Base-by-base conservation (phyloP, 768 basidiomycete genomes). In the Tricholoma hemisulphureum region DNA sequence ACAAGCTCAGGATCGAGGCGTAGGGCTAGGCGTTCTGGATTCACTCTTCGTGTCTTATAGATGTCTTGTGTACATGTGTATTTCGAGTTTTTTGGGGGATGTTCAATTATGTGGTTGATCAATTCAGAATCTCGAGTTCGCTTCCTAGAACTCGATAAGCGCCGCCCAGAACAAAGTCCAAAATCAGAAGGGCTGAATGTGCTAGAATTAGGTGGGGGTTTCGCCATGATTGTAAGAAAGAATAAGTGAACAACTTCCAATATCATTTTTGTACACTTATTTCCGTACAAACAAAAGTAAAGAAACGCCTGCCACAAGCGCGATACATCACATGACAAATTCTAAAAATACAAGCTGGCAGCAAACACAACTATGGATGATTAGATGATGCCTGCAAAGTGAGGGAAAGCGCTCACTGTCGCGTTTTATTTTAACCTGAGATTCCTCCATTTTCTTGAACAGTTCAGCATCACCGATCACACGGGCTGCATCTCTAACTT, bases 391-490 rank as follows among this genome's bases (percentile, higher is more conserved):
- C n/a, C 13, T 23, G 23, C 10, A 45, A 16, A n/a, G 28, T 18
- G 20, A 43, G 24, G 23, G 2, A 48, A 49, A 56, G 41, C 10
- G 10, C 94, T 80, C 72, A 95, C 94, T 96, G 71, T 98, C 97
- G 71, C 97, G 78, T 72, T 96, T 96, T 63, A 99, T 98, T 72
- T 89, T 89, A 37, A 85, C 83, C 67, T 98, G 95, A 0, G 91
- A 87, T 64, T 94, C 92, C 67, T 98, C 96, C 95, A 98, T 97
- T 71, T 98, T 98, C 73, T 90, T 91, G 81, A 98, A 97, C 37
- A 99, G 73, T 51, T 92, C 94, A 21, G 89, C 89, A 71, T 98
- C 97, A 2, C 97, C 97, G 53, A 98, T 97, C 35, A 98, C 95
- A 31, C 97, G 83, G 6, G 97, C 97, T 2, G 96, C 96, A 71